Evolutionary conservation across 805 yeast genomes (phyloP), one percentile per base, ranked within the genome.

Genomic region (Monosporozyma aerobia): DNA sequence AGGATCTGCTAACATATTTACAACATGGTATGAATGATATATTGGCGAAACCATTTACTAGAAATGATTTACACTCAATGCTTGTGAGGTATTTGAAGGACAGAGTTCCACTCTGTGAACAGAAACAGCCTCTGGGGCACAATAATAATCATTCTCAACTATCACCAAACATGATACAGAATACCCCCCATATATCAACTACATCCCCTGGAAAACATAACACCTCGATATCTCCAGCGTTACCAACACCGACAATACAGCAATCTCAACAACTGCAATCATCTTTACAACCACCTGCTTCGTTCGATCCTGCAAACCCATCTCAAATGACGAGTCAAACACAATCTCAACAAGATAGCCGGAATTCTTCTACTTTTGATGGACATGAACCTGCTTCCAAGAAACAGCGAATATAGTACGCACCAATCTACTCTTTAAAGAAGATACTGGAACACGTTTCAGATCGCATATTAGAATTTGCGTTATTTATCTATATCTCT

Each of bases 11-110:
- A 47, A 85, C 83, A 1, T 89, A 87, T 66, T 71, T 87, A 54
- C 85, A 84, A 59, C 88, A 89, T 62, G 97, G 97, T 4, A 90
- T 90, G 88, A 83, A 87, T 54, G 96, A 89, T 68, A 88, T 94
- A 39, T 73, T 94, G 57, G 95, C 96, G 4, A 89, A 94, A 64
- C 99, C 99, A 1, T 94, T 94, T 66, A 85, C 95, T 1, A 89
- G 87, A 63, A 87, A 83, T 58, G 96, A 88, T 64, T 73, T 94
- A 53, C 87, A 83, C 63, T 75, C 82, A 55, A 87, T 90, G 63
- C 71, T 92, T 51, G 82, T 85, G 57, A 85, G 90, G 60, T 89
- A 87, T 65, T 73, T 85, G 51, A 76, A 79, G 53, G 74, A 78
- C 32, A 72, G 76, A 52, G 63, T 70, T 2, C 79, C 79, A 5